A percentile compares a stretch with the other conserved stretches of the same genome.
phyloP scores from a whole-genome alignment of 306 rosid genomes.

The Medicago truncatula region MtrunA17r5.0-ANR NC_053048.1:27835001-27835500 shows the following conservation, averaged over 20 bases:
- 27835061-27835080: neutral
- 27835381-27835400: too few relatives aligned
- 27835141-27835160: too few relatives aligned
- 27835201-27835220: slow-evolving; percentile 28
- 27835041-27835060: slow-evolving; percentile 13
- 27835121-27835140: neutral
- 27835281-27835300: too few relatives aligned
- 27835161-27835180: slow-evolving; percentile 5
- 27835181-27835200: slow-evolving; percentile 11
- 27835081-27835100: neutral
- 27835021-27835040: slow-evolving; percentile 36
- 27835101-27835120: neutral
- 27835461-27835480: slow-evolving; percentile 33
- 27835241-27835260: slow-evolving; percentile 28
- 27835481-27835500: slow-evolving; percentile 3
- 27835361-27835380: too few relatives aligned
- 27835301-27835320: too few relatives aligned
- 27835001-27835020: slow-evolving; percentile 36
- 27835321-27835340: too few relatives aligned
- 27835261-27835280: neutral
- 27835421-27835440: neutral
- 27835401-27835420: too few relatives aligned
- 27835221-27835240: slow-evolving; percentile 30
- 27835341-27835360: too few relatives aligned
- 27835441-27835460: slow-evolving; percentile 26